phyloP scores from a whole-genome alignment of 768 basidiomycete species.

The Panus rudis region DNA sequence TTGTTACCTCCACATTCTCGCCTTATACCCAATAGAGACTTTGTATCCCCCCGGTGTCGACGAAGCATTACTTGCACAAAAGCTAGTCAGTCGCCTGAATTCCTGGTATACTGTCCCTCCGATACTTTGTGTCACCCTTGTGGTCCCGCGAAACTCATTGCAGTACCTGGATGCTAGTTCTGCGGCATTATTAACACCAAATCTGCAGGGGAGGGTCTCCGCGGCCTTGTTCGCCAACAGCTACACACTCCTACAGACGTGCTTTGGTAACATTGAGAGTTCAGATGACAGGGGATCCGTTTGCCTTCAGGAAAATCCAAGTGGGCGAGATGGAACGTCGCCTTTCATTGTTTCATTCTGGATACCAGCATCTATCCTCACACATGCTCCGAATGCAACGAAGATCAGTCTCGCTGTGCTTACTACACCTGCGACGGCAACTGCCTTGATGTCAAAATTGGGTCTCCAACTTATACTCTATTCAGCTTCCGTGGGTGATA shows the following conservation, averaged over 20 bases:
- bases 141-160: constrained; percentile 29
- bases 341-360: constrained; percentile 16
- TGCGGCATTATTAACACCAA: constrained; percentile 19
- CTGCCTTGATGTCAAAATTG: background rate
- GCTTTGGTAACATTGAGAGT: constrained; percentile 15
- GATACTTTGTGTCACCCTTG: constrained; percentile 30
- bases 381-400: constrained; percentile 1
- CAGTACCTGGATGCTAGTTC: constrained; percentile 19
- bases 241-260: constrained; percentile 20
- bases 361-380: constrained; percentile 23
- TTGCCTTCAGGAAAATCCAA: constrained; percentile 11
- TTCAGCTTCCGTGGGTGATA: background rate
- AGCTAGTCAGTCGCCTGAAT: constrained; percentile 7
- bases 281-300: constrained; percentile 7
- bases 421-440: background rate
- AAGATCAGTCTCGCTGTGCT: background rate
- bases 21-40: constrained; percentile 25
- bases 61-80: background rate
- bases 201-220: constrained; percentile 18
- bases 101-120: constrained; percentile 26
- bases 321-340: constrained; percentile 10
- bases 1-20: constrained; percentile 34
- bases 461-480: constrained; percentile 1
- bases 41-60: constrained; percentile 14
- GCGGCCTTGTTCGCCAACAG: constrained; percentile 19